These are phyloP conservation scores for Alternaria tenuissima DNA, from an alignment of 2,329 filamentous ascomycete genomes.

Conservation along the genomic window DNA sequence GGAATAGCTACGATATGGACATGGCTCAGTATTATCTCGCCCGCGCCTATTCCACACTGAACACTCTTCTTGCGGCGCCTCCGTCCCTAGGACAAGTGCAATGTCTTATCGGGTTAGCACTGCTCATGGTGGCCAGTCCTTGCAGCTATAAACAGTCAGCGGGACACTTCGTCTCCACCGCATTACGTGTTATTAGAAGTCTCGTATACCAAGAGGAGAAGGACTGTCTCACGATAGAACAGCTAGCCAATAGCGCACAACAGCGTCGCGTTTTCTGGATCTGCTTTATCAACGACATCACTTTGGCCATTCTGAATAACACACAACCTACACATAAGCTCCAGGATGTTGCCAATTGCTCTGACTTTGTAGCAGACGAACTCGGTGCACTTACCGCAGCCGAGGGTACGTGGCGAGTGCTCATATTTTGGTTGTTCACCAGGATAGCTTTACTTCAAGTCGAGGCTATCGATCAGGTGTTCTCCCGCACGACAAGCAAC, in stretches of 20 bases:
- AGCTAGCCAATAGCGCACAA: conserved; percentile 25
- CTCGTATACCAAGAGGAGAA: conserved; percentile 29
- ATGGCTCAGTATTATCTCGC: conserved; percentile 34
- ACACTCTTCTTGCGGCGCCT: conserved; percentile 25
- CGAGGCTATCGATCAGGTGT: conserved; percentile 33
- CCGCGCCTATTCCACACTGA: conserved; percentile 22
- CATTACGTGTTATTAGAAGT: conserved; percentile 32
- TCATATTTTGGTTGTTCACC: conserved; percentile 30
- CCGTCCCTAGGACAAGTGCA: conserved; percentile 34
- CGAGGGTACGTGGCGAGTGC: conserved; percentile 32
- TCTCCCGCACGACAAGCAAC: conserved; percentile 18
- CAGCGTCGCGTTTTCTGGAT: conserved; percentile 37
- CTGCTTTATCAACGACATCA: conserved; percentile 31
- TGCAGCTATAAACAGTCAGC: conserved; percentile 12
- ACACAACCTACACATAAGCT: conserved; percentile 27
- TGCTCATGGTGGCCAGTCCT: conserved; percentile 27
- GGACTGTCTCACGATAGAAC: not conserved
- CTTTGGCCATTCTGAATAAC: conserved; percentile 26
- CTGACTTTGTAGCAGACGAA: conserved; percentile 20
- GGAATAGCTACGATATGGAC: conserved; percentile 27
- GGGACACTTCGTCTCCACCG: conserved; percentile 32
- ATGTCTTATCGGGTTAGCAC: conserved; percentile 30
- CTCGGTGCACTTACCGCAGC: conserved; percentile 30
- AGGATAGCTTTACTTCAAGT: conserved; percentile 33
- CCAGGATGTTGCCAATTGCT: conserved; percentile 25